Percentiles rank a stretch among this genome's conserved stretches.
Evolutionary conservation across 1,284 basidiomycete species (phyloP).

Genomic region (Irpex sp.): DNA sequence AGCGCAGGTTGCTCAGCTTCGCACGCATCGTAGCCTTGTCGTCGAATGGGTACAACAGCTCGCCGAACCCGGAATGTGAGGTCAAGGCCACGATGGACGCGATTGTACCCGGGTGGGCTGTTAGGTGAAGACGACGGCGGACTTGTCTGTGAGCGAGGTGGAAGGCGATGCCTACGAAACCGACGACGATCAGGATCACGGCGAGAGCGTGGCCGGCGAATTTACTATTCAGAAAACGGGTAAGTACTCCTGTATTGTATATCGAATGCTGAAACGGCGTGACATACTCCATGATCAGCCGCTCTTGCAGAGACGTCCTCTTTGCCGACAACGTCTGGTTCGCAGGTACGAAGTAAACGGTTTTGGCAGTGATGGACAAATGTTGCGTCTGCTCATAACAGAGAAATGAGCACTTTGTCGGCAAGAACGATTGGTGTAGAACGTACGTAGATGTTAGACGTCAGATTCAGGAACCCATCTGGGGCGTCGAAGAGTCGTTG

Average conservation of each 20-base stretch:
- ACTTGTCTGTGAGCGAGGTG: slow-evolving; percentile 44
- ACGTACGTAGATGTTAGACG: slow-evolving; percentile 48
- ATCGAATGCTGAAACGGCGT: neutral
- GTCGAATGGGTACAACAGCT: slow-evolving; percentile 59
- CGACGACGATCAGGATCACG: slow-evolving; percentile 41
- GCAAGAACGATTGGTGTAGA: neutral
- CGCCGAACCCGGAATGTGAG: slow-evolving; percentile 57
- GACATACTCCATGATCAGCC: slow-evolving; percentile 55
- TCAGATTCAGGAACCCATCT: slow-evolving; percentile 49
- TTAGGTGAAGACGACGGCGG: slow-evolving; percentile 48
- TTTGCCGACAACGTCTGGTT: slow-evolving; percentile 34
- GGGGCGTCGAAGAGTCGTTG: slow-evolving; percentile 48
- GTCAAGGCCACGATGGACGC: slow-evolving; percentile 53
- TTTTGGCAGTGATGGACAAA: slow-evolving; percentile 50
- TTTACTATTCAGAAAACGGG: slow-evolving; percentile 32
- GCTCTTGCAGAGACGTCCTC: slow-evolving; percentile 33
- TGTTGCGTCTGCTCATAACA: slow-evolving; percentile 40
- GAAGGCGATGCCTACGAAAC: slow-evolving; percentile 39
- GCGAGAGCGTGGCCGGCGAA: slow-evolving; percentile 48
- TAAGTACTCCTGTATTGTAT: neutral
- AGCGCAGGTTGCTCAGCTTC: slow-evolving; percentile 51
- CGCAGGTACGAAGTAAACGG: slow-evolving; percentile 47
- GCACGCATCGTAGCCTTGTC: slow-evolving; percentile 36
- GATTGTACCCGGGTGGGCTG: slow-evolving; percentile 57
- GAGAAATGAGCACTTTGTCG: neutral